phyloP scores from a whole-genome alignment of 2,329 filamentous ascomycete genomes.

The Davidsoniella neocaledoniae region DNA sequence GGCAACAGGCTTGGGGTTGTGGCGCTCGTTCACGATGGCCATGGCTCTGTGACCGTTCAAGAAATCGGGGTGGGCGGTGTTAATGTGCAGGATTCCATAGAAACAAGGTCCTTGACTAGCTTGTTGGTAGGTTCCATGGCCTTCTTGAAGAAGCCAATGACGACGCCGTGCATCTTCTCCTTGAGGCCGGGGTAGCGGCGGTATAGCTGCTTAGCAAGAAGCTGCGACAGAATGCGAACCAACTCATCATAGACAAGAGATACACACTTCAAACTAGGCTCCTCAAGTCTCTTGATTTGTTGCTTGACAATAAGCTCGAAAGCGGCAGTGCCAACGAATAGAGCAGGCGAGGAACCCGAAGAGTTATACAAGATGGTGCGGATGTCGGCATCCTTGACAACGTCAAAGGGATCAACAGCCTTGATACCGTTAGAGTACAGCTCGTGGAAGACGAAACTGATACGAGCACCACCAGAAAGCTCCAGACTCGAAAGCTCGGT shows the following conservation, averaged over 20 bases:
- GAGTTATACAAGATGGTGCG: slow-evolving; percentile 97
- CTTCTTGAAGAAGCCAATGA: slow-evolving; percentile 94
- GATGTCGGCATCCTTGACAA: slow-evolving; percentile 95
- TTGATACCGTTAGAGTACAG: slow-evolving; percentile 95
- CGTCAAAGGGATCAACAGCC: slow-evolving; percentile 91
- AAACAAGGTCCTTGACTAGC: slow-evolving; percentile 77
- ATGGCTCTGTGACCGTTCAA: slow-evolving; percentile 94
- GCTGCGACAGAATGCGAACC: slow-evolving; percentile 81
- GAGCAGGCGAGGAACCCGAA: slow-evolving; percentile 87
- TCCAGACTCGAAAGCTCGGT: slow-evolving; percentile 88
- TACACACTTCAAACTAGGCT: slow-evolving; percentile 93
- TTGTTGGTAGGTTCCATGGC: slow-evolving; percentile 98
- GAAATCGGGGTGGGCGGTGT: slow-evolving; percentile 96
- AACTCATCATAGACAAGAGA: slow-evolving; percentile 94
- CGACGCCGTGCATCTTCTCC: slow-evolving; percentile 89
- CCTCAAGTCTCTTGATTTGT: slow-evolving; percentile 90
- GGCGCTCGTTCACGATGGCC: slow-evolving; percentile 92
- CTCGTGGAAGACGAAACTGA: slow-evolving; percentile 98
- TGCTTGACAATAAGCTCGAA: slow-evolving; percentile 98
- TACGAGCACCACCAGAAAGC: slow-evolving; percentile 89
- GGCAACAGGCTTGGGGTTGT: slow-evolving; percentile 76
- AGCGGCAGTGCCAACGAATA: slow-evolving; percentile 95
- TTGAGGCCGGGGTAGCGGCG: slow-evolving; percentile 85
- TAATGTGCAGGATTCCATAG: slow-evolving; percentile 95
- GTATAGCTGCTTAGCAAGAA: slow-evolving; percentile 79